Base-by-base conservation (phyloP, 208 protist genomes). In the Leishmania aethiopica region DNA sequence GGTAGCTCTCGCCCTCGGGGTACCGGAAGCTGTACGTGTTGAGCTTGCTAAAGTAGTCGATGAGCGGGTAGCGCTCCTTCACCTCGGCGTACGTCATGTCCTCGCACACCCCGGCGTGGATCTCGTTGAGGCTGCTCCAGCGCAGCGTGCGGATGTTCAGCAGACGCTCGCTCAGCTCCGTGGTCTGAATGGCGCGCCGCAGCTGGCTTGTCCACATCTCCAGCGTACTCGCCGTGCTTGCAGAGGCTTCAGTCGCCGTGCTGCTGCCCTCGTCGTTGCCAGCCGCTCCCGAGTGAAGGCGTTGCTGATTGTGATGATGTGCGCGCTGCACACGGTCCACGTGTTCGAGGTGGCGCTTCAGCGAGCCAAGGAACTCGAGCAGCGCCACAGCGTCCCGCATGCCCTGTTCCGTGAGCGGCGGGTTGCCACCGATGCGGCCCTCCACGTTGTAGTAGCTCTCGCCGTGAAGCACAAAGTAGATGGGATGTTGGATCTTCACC, bases 1-100 rank as follows among this genome's bases (percentile, higher is more conserved):
- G 94, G 71, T 98, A 98, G 80, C 92, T 96, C 82, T 98, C 95
- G 3, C 95, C 95, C 19, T 92, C 88, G 0, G 95, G 95, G 81
- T 98, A 98, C 64, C 95, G 94, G 71, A 96, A 98, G 47, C 91
- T 92, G 78, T 96, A 98, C 84, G 96, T 98, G 88, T 85, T 95
- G 66, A 88, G 80, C 37, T 88, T 88, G 45, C 94, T 89, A 55
- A 97, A 96, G 40, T 93, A 79, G 62, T 93, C 85, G 80, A 98
- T 96, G 57, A 96, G 81, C 3, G 94, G 92, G 84, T 97, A 96
- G 71, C 85, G 72, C 70, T 83, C 57, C 55, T 82, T 86, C 59
- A 98, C 93, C 73, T 98, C 95, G 19, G 72, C 90, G 84, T 96
- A 94, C 0, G 95, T 97, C 81, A 97, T 83, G 73, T 95, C 88